phyloP scores from a whole-genome alignment of 2,329 filamentous ascomycete species.

The Westerdykella sp. region DNA sequence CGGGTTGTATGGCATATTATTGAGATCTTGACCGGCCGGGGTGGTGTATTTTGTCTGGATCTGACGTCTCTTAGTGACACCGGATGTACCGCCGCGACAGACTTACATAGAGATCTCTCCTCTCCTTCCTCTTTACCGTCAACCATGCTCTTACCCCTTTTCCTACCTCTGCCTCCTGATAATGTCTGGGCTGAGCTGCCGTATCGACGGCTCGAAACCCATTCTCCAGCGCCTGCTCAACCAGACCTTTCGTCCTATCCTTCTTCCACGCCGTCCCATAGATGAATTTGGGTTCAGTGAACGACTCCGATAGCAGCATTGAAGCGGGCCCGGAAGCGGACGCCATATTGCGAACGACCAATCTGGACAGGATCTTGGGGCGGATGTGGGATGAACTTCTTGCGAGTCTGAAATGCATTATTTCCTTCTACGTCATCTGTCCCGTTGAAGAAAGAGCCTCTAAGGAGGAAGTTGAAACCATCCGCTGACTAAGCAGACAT shows the following conservation, averaged over 20 bases:
- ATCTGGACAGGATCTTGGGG: not conserved
- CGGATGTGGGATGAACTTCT: too few relatives aligned
- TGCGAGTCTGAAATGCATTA: too few relatives aligned
- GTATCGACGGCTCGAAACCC: conserved; percentile 74
- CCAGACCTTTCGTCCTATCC: conserved; percentile 58
- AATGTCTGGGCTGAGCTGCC: conserved; percentile 71
- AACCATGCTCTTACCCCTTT: conserved; percentile 60
- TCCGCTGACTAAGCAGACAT: too few relatives aligned
- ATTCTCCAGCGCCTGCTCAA: conserved; percentile 59
- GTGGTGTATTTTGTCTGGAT: conserved; percentile 82
- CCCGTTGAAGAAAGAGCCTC: too few relatives aligned
- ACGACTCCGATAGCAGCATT: conserved; percentile 6
- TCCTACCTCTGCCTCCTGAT: conserved; percentile 65
- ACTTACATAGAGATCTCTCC: conserved; percentile 59
- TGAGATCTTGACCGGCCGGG: conserved; percentile 53
- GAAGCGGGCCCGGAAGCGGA: conserved; percentile 10
- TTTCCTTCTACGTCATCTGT: too few relatives aligned
- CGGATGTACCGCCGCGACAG: not conserved
- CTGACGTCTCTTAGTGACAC: conserved; percentile 31
- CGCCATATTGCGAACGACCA: conserved; percentile 15
- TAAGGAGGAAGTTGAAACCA: too few relatives aligned
- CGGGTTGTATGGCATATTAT: conserved; percentile 58
- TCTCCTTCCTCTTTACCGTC: conserved; percentile 50
- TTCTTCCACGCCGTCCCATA: conserved; percentile 90
- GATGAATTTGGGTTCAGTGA: conserved; percentile 42